These are phyloP conservation scores for Lyophyllum shimeji DNA, from an alignment of 768 basidiomycete species.

Conservation along the genomic window DNA sequence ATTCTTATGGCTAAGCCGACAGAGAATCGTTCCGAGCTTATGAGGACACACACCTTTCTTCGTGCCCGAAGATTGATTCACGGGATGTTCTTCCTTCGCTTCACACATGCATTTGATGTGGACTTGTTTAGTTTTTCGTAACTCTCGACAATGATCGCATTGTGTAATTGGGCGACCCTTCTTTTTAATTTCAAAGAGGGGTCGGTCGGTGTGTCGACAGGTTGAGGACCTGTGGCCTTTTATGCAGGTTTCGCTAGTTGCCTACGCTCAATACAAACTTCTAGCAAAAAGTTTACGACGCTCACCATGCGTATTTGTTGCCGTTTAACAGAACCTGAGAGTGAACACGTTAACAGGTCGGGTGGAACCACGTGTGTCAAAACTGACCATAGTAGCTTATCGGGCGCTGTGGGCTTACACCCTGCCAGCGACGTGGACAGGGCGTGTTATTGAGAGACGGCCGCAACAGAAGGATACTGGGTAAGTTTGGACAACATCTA, in stretches of 20 bases:
- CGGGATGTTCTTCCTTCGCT: slow-evolving; percentile 64
- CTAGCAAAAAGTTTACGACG: slow-evolving; percentile 1
- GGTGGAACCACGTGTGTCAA: neutral
- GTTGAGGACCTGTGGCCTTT: slow-evolving; percentile 91
- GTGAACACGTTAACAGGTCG: neutral
- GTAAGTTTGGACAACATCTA: slow-evolving; percentile 49
- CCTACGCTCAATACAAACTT: slow-evolving; percentile 7
- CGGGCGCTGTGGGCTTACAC: slow-evolving; percentile 23
- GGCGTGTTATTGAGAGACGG: slow-evolving; percentile 48
- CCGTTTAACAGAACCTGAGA: slow-evolving; percentile 67
- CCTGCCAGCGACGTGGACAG: slow-evolving; percentile 59
- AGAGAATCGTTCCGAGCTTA: slow-evolving; percentile 9
- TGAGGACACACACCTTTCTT: slow-evolving; percentile 64
- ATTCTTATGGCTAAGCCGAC: slow-evolving; percentile 49
- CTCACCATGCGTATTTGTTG: slow-evolving; percentile 84
- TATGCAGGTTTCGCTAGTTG: slow-evolving; percentile 82
- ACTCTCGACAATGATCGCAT: slow-evolving; percentile 84
- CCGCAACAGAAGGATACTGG: slow-evolving; percentile 25
- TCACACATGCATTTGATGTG: slow-evolving; percentile 87
- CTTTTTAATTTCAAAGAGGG: slow-evolving; percentile 90
- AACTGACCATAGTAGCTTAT: slow-evolving; percentile 15
- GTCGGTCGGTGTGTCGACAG: slow-evolving; percentile 86
- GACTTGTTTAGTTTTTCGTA: slow-evolving; percentile 82
- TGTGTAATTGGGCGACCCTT: slow-evolving; percentile 92
- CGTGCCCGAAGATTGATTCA: slow-evolving; percentile 36